Conservation (phyloP, 73 alveolate species). For the Paramecium bursaria region DNA sequence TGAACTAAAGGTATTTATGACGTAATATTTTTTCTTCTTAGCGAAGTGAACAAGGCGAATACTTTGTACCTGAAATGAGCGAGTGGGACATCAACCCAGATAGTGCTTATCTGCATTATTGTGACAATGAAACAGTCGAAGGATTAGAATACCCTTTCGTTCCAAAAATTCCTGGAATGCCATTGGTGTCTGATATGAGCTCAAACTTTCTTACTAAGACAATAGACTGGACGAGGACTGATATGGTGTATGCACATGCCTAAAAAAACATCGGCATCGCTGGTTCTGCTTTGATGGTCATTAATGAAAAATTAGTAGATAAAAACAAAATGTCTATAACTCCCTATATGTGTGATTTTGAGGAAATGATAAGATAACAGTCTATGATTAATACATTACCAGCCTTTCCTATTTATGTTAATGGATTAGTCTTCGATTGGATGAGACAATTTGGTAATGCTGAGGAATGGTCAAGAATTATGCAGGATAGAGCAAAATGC, state of each 20-base stretch:
- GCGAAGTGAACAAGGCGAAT: constrained; percentile 55
- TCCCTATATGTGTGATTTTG: constrained; percentile 54
- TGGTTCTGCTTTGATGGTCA: constrained; percentile 74
- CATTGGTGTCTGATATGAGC: constrained; percentile 79
- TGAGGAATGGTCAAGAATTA: background rate
- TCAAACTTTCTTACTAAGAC: constrained; percentile 79
- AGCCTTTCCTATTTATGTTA: constrained; percentile 22
- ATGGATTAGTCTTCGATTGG: constrained; percentile 33
- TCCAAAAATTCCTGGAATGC: constrained; percentile 73
- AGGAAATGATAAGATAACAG: constrained; percentile 26
- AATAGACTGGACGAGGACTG: constrained; percentile 78
- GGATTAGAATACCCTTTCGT: constrained; percentile 78
- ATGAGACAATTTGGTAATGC: background rate
- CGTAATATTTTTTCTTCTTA: background rate
- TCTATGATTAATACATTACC: constrained; percentile 44
- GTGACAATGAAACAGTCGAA: constrained; percentile 84
- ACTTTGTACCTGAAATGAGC: constrained; percentile 67
- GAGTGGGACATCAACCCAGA: constrained; percentile 76
- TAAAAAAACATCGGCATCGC: constrained; percentile 83
- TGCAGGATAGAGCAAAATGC: background rate
- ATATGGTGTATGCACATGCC: constrained; percentile 82
- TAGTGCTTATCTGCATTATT: constrained; percentile 80
- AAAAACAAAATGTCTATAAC: background rate
- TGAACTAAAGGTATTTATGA: constrained; percentile 48
- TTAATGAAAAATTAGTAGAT: constrained; percentile 75